phyloP scores from a whole-genome alignment of 2,329 filamentous ascomycete species.

The Scolecobasidium constrictum region DNA sequence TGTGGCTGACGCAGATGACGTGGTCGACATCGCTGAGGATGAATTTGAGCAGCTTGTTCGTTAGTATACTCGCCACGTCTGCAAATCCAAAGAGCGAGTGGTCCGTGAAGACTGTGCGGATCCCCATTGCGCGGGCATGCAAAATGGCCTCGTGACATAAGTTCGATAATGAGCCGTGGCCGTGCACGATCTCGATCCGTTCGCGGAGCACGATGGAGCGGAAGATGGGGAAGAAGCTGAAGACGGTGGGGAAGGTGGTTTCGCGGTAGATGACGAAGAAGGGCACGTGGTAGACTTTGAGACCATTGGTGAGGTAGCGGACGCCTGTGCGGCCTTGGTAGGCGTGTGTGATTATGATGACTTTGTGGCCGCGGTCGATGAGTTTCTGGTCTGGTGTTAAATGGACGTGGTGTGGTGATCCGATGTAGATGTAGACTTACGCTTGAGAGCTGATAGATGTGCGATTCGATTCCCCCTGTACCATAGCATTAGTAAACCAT shows the following conservation, averaged over 20 bases:
- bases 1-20: constrained; percentile 96
- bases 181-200: constrained; percentile 92
- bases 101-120: constrained; percentile 93
- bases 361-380: constrained; percentile 94
- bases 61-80: constrained; percentile 88
- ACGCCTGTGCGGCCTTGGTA: constrained; percentile 86
- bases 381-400: constrained; percentile 52
- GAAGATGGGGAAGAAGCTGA: constrained; percentile 97
- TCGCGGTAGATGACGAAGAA: constrained; percentile 94
- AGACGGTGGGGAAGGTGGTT: constrained; percentile 89
- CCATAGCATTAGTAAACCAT: constrained; percentile 15
- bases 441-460: constrained; percentile 94
- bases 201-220: constrained; percentile 92
- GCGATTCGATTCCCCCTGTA: constrained; percentile 78
- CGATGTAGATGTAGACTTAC: constrained; percentile 26
- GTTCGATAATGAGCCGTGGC: constrained; percentile 88
- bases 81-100: constrained; percentile 97
- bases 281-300: constrained; percentile 97
- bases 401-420: constrained; percentile 4
- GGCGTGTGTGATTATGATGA: constrained; percentile 93
- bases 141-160: constrained; percentile 91
- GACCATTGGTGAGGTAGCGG: constrained; percentile 89
- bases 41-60: constrained; percentile 96
- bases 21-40: constrained; percentile 93
- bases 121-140: constrained; percentile 89